These are phyloP conservation scores for Cerioporus squamosus DNA, from an alignment of 1,284 basidiomycete species.

Conservation along the genomic window DNA sequence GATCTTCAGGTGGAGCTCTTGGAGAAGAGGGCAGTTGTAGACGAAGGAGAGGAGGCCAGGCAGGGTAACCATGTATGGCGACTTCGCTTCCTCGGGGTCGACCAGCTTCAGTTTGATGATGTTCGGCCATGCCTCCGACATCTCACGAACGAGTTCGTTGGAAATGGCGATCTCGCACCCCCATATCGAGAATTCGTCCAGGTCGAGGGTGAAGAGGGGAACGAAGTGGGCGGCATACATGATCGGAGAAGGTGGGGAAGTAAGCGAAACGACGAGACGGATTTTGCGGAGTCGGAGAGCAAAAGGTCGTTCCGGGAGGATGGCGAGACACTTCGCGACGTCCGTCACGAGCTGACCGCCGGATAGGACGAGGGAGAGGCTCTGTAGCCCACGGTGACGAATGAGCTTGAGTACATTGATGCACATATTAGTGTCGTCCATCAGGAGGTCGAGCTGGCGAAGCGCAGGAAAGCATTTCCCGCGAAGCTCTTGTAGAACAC, in stretches of 20 bases:
- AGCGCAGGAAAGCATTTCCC: too few relatives aligned
- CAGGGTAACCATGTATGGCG: not conserved
- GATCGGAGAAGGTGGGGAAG: not conserved
- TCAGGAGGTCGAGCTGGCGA: too few relatives aligned
- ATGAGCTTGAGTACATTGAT: too few relatives aligned
- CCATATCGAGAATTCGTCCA: not conserved
- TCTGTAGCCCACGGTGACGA: too few relatives aligned
- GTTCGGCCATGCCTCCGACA: constrained; percentile 1
- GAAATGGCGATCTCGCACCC: not conserved
- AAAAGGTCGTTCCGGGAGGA: too few relatives aligned
- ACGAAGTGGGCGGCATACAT: not conserved
- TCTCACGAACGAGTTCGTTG: not conserved
- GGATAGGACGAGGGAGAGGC: too few relatives aligned
- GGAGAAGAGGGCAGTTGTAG: not conserved
- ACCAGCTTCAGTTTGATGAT: not conserved
- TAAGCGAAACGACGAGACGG: not conserved
- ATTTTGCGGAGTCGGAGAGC: not conserved
- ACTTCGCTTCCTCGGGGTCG: not conserved
- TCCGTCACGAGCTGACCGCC: too few relatives aligned
- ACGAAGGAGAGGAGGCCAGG: not conserved
- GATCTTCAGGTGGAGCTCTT: not conserved
- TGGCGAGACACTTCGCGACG: too few relatives aligned
- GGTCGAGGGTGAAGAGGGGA: not conserved
- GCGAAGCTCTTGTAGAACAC: too few relatives aligned
- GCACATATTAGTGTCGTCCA: too few relatives aligned